Conservation (phyloP, 2,329 filamentous ascomycete genomes). For the Aspergillus amoenus region DNA sequence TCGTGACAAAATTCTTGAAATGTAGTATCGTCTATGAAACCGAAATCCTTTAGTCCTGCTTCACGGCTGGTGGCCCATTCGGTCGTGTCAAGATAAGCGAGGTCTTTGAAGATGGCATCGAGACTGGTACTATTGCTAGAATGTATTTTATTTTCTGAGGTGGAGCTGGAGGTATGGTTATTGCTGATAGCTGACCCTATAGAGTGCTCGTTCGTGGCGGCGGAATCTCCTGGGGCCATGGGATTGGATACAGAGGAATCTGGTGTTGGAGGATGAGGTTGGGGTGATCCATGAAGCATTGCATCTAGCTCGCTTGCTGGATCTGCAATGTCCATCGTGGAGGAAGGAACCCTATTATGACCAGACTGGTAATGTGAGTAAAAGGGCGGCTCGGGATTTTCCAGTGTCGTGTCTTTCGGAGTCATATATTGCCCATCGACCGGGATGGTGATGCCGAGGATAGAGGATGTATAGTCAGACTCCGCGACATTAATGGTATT, state of each 20-base stretch:
- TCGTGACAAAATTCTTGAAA: constrained; percentile 48
- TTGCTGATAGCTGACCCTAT: constrained; percentile 9
- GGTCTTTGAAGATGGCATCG: constrained; percentile 47
- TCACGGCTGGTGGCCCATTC: constrained; percentile 45
- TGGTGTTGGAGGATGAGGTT: constrained; percentile 31
- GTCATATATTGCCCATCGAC: constrained; percentile 33
- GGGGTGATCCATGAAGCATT: constrained; percentile 16
- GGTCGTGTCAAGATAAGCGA: constrained; percentile 47
- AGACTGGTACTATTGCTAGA: constrained; percentile 28
- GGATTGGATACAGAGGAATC: constrained; percentile 33
- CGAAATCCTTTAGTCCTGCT: constrained; percentile 44
- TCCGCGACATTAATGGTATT: constrained; percentile 18
- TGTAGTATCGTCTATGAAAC: constrained; percentile 44
- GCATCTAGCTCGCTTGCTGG: constrained; percentile 21
- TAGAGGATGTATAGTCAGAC: constrained; percentile 26
- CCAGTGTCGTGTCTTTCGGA: constrained; percentile 32
- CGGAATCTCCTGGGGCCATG: constrained; percentile 16
- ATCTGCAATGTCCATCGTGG: constrained; percentile 23
- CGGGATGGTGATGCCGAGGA: constrained; percentile 34
- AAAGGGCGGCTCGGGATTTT: constrained; percentile 26
- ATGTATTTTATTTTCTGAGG: constrained; percentile 2
- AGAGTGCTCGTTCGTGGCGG: constrained; percentile 17
- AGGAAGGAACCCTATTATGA: constrained; percentile 8
- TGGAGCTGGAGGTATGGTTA: not conserved
- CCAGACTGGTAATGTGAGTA: constrained; percentile 12